Base-by-base conservation (phyloP, 31 red algal species). In the Endocladia muricata region DNA sequence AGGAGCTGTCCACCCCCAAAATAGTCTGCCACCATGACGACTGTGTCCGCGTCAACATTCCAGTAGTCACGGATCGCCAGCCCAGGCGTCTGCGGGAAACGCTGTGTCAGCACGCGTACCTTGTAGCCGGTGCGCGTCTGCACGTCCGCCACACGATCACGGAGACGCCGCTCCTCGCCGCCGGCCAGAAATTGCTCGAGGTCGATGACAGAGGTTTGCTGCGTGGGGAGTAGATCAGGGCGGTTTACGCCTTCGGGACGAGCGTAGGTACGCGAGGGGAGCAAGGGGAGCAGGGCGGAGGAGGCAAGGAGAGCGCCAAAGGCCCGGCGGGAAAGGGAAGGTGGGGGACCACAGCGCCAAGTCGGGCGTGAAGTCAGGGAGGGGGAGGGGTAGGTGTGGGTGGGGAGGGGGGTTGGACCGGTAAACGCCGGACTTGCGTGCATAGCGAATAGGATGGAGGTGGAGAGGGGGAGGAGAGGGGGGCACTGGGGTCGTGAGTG, bases 11-110 rank as follows among this genome's bases (percentile, higher is more conserved):
- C 92, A 37, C 93, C 93, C 2, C 92, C 92, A 78, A 99, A 99
- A 68, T 83, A 99, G 44, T 99, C 96, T 9, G 88, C 92, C 31
- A 99, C 96, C 32, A 99, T 81, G 30, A 99, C 92, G 9, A 99
- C 88, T 0, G 92, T 93, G 59, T 95, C 76, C 52, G 79, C 91
- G 54, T 99, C 93, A 15, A 99, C 89, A 23, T 54, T 48, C 96
- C 96, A 99, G 76, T 93, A 99, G 78, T 99, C 92, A 13, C 91
- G 81, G 43, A 99, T 93, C 19, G 96, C 96, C 7, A 88, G 61
- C 0, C 96, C 96, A 6, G 96, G 96, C 35, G 88, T 99, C 40
- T 82, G 83, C 1, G 96, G 96, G 68, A 90, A 99, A 22, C 92
- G 60, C 43, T 99, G 96, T 2, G 96, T 99, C 30, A 99, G 73